Conservation (phyloP, 306 rosid genomes). For the Echinosophora koreensis region DNA sequence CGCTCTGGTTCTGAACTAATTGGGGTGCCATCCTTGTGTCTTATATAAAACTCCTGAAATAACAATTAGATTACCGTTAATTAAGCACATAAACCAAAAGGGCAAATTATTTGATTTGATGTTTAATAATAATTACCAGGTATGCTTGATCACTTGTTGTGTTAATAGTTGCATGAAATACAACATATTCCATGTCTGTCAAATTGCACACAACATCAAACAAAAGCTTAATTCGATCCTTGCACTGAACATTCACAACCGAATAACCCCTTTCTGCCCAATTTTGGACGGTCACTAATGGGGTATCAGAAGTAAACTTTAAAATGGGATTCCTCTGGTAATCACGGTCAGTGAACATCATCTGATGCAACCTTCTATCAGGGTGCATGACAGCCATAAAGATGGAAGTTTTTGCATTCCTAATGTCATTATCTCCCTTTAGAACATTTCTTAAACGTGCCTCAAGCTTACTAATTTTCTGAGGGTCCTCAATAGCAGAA, state of each 20-base stretch:
- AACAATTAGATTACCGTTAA: neutral
- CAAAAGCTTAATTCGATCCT: constrained; percentile 77
- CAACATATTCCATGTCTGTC: constrained; percentile 94
- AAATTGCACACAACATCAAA: constrained; percentile 93
- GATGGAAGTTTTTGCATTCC: constrained; percentile 74
- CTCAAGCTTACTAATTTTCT: constrained; percentile 63
- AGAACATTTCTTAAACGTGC: constrained; percentile 85
- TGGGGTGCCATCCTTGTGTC: constrained; percentile 89
- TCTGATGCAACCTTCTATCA: constrained; percentile 89
- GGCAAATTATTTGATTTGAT: constrained; percentile 14
- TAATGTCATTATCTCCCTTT: constrained; percentile 80
- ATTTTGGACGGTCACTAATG: constrained; percentile 80
- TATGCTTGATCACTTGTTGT: constrained; percentile 68
- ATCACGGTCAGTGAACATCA: constrained; percentile 95
- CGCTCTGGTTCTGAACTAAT: constrained; percentile 94
- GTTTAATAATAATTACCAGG: constrained; percentile 57
- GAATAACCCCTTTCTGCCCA: constrained; percentile 91
- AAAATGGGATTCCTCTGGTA: constrained; percentile 77
- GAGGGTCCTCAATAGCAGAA: constrained; percentile 66
- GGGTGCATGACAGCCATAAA: constrained; percentile 69
- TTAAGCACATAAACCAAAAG: neutral
- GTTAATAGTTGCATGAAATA: constrained; percentile 86
- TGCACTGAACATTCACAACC: constrained; percentile 86
- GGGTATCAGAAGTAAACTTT: constrained; percentile 54
- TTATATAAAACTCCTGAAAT: constrained; percentile 88